Evolutionary conservation across 768 basidiomycete species (phyloP), one percentile per base, ranked within the genome.

Genomic region (Fomitopsis serialis): DNA sequence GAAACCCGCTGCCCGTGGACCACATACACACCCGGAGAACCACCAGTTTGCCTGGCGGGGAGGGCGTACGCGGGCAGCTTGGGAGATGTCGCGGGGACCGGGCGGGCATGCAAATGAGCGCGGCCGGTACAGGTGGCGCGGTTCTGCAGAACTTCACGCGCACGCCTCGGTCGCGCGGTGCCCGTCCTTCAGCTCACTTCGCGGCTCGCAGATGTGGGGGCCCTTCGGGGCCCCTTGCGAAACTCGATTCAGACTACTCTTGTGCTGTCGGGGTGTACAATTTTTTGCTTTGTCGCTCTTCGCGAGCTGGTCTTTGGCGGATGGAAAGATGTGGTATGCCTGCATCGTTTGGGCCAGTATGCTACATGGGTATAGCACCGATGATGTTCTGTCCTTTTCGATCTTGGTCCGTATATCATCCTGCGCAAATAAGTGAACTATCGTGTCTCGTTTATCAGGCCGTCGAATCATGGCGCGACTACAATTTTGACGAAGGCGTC

Each of bases 221-320:
- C 35, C n/a, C n/a, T n/a, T 21, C n/a, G 35, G 29, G 6, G 29
- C 29, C 22, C n/a, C 19, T 17, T 37, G 48, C 42, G 50, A 24
- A 51, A 51, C 50, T 51, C 40, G 50, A 51, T 51, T 51, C 50
- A 51, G 50, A 51, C 42, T 51, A 51, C 42, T 51, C 50, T 51
- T 42, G 50, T 17, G 42, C 42, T 51, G 50, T 43, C 23, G 11
- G 40, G 2, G 17, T 29, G 23, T 7, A 45, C 22, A 51, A 51
- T 51, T 51, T 51, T 51, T 51, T 27, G 8, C 27, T 3, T 32
- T 11, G 19, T 29, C 24, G 48, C 42, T 51, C 42, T 32, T 51
- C 29, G 40, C 17, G 50, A 51, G 50, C 50, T 42, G 2, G 12
- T n/a, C n/a, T 3, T 22, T 51, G 13, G 42, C 23, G 7, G 15